A percentile compares a stretch with the other conserved stretches of the same genome.
Evolutionary conservation across 257 asterid species (phyloP).

Genomic region (Lavandula angustifolia): DNA sequence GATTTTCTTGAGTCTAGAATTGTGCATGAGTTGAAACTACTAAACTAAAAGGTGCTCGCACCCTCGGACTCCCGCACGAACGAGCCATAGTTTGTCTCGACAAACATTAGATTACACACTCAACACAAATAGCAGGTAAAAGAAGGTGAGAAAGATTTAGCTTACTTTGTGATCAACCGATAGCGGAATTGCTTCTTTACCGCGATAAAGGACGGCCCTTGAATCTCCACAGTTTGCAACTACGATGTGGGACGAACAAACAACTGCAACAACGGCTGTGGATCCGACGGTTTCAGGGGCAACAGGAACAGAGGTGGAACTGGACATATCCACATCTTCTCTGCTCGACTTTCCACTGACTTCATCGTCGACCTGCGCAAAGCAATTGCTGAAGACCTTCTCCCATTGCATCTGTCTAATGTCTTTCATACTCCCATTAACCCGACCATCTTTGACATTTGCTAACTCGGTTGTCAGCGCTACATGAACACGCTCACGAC

Average conservation of each 20-base stretch:
- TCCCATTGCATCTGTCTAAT: conserved; percentile 68
- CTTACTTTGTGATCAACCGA: conserved; percentile 83
- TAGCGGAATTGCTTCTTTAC: conserved; percentile 74
- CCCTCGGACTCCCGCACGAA: too few relatives aligned
- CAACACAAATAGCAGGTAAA: too few relatives aligned
- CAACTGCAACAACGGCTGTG: conserved; percentile 75
- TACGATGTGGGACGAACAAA: conserved; percentile 75
- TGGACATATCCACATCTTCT: not conserved
- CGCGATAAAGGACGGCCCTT: conserved; percentile 87
- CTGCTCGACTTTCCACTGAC: conserved; percentile 48
- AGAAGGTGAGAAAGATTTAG: not conserved
- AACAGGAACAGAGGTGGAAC: conserved; percentile 40
- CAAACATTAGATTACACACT: too few relatives aligned
- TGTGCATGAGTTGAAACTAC: too few relatives aligned
- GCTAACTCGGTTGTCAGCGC: conserved; percentile 67
- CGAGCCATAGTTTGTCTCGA: too few relatives aligned
- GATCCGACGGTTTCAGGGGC: conserved; percentile 86
- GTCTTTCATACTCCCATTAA: conserved; percentile 43
- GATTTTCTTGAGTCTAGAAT: too few relatives aligned
- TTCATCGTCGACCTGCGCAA: conserved; percentile 71
- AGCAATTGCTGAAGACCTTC: conserved; percentile 64
- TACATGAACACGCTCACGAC: conserved; percentile 68
- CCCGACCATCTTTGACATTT: conserved; percentile 19
- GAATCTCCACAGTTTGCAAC: conserved; percentile 91
- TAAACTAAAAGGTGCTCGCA: too few relatives aligned